Base-by-base conservation (phyloP, 1,139 yeast species). In the Pichiaceae sp. region DNA sequence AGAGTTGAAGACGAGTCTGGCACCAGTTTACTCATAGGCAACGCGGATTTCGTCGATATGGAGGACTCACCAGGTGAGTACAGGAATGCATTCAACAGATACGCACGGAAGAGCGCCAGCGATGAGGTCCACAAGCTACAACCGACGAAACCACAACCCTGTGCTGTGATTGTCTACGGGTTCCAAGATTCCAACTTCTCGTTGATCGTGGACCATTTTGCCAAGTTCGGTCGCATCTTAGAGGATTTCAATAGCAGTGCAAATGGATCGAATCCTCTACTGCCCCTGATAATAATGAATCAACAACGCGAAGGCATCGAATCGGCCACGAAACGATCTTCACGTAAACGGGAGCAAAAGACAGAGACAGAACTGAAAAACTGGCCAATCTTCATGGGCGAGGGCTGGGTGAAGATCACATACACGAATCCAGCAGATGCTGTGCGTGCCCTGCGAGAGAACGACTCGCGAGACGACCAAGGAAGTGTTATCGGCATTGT, bases 401-500 rank as follows among this genome's bases (percentile, higher is more conserved):
- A 75, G 32, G 80, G 86, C 34, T 91, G 97, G 96, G 77, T 87
- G 18, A 84, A 86, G 53, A 58, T 91, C 37, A 87, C 96, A 1
- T 91, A 76, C 57, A 84, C 78, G 42, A 79, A 78, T 42, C 75
- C 84, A 3, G 66, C 78, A 3, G 72, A 89, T 11, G 96, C 96
- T 1, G 60, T 77, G 20, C 78, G 93, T 39, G 96, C 97, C 0
- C 62, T 87, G 31, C 78, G 79, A 45, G 95, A 87, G 49, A 85
- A 84, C 52, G 62, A 70, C 16, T 73, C 81, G 2, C 31, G 37
- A 25, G 48, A 49, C 34, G 45, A 42, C 5, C 34, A 20, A 12
- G 52, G 51, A 3, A 36, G 41, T 11, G 70, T 80, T 48, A 80
- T 79, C 38, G 95, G 96, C 1, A 91, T 91, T 40, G 76, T 83